phyloP scores from a whole-genome alignment of 352 stramenopile genomes.

The Phytopythium montanum region DNA sequence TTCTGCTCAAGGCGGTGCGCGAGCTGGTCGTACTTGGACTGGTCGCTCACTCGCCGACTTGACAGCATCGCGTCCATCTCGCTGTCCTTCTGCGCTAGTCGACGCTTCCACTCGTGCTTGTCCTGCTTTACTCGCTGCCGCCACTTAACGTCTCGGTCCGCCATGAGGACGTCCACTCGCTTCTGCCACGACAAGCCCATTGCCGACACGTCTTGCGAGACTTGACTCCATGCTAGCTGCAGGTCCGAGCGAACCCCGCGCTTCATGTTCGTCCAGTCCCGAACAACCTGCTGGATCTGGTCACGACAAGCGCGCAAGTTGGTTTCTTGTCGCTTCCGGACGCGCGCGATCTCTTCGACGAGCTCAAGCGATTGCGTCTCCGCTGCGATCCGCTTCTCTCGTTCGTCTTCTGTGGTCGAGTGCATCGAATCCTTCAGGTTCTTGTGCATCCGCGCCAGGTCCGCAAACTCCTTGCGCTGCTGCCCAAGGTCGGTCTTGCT shows the following conservation, averaged over 20 bases:
- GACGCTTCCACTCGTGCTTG: constrained; percentile 37
- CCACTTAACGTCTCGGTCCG: constrained; percentile 16
- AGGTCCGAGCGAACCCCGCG: constrained; percentile 29
- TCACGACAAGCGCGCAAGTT: constrained; percentile 23
- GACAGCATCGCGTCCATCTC: constrained; percentile 43
- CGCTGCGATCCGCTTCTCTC: constrained; percentile 13
- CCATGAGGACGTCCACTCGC: constrained; percentile 16
- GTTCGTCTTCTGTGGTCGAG: constrained; percentile 29
- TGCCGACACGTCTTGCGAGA: constrained; percentile 26
- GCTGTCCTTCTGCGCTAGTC: constrained; percentile 42
- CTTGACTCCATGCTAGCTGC: constrained; percentile 20
- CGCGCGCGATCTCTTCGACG: constrained; percentile 20
- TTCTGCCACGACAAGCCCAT: constrained; percentile 22
- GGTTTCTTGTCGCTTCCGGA: constrained; percentile 22
- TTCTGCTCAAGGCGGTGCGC: constrained; percentile 38
- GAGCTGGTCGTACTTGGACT: constrained; percentile 53
- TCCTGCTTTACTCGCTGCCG: constrained; percentile 29
- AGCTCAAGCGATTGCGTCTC: constrained; percentile 24
- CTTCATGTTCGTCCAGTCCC: constrained; percentile 28
- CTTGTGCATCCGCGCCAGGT: constrained; percentile 66
- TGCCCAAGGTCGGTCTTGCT: constrained; percentile 32
- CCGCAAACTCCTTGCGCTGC: constrained; percentile 58
- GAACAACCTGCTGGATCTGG: constrained; percentile 23
- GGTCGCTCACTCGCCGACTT: constrained; percentile 44
- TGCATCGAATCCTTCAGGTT: constrained; percentile 54